Evolutionary conservation across 805 yeast species (phyloP), one percentile per base, ranked within the genome.

Genomic region (Kazachstania bromeliacearum): DNA sequence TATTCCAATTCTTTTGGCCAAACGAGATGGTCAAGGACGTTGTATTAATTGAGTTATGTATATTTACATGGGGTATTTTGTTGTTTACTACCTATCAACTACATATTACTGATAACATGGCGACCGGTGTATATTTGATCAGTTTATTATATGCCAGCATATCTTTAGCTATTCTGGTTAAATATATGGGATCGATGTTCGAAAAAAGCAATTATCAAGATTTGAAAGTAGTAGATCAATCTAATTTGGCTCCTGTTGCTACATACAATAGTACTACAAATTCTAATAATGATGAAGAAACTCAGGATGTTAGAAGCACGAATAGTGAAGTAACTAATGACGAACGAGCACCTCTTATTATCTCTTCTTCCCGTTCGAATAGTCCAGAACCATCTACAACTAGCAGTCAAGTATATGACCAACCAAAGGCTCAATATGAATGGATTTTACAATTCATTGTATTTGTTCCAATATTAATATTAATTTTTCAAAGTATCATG

Each of bases 381-480:
- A 26, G 15, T 10, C n/a, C 18, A 6, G 10, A 8, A 7, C 15
- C n/a, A 18, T 13, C 14, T 7, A 4, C 12, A 10, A 20, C 17
- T 8, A 17, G 2, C 5, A 4, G 25, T 10, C 15, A 15, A 12
- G 30, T 27, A 13, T n/a, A n/a, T n/a, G n/a, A n/a, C n/a, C n/a
- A n/a, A n/a, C n/a, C n/a, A n/a, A 15, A 28, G 7, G 19, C 23
- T 32, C 71, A 78, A 28, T 84, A 80, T 51, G 94, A 81, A 48
- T 87, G 96, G 95, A 67, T 79, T 12, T 44, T 84, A 13, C 95
- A 87, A 55, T 85, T 73, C 48, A 45, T 83, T 22, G 42, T 77
- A 1, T 53, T 79, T 13, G 84, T 80, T 10, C 95, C 96, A 2
- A 35, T 79, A 10, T 61, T 80, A 1, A 62, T 77, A 3, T 50